Base-by-base conservation (phyloP, 2,329 filamentous ascomycete genomes). In the Colletotrichum navitas region DNA sequence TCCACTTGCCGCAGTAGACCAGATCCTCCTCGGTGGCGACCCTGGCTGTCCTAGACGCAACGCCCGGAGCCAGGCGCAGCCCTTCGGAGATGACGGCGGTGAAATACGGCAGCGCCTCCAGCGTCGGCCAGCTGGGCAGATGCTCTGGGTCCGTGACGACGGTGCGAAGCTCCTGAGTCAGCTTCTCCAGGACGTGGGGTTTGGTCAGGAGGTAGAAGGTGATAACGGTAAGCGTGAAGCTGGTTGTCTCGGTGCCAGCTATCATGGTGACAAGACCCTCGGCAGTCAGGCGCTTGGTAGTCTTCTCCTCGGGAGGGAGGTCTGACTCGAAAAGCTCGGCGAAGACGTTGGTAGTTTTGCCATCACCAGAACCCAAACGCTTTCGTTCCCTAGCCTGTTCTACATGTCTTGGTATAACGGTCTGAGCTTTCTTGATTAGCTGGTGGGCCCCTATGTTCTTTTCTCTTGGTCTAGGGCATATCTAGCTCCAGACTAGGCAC, bases 61-160 rank as follows among this genome's bases (percentile, higher is more conserved):
- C 55, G 1, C 75, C 74, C 11, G 72, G 73, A 3, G 71, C 69
- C 6, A 76, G 63, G 7, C 76, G 74, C 7, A 78, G 63, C 16
- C 72, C 68, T 34, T 78, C 74, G 14, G 68, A 55, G 3, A 76
- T 62, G 4, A 76, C 73, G 0, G 62, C 74, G n/a, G 58, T 61
- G 5, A 80, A 71, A 67, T 84, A 85, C 0, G 83, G 81, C 6
- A 85, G 73, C 43, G 79, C 73, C 72, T 85, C 79, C 5, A 84
- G 74, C 12, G 77, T 68, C 2, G 72, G 74, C 76, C 77, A 79
- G 2, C 41, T 64, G 4, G 74, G 72, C 41, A 75, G 63, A 1
- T 69, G 60, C 29, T 74, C 45, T 14, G 75, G 67, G 61, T 76
- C 72, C 24, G 74, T 71, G 55, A 76, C 70, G 18, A 76, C 76